Evolutionary conservation across 1,139 yeast genomes (phyloP).

Genomic region (Maudiozyma humilis): DNA sequence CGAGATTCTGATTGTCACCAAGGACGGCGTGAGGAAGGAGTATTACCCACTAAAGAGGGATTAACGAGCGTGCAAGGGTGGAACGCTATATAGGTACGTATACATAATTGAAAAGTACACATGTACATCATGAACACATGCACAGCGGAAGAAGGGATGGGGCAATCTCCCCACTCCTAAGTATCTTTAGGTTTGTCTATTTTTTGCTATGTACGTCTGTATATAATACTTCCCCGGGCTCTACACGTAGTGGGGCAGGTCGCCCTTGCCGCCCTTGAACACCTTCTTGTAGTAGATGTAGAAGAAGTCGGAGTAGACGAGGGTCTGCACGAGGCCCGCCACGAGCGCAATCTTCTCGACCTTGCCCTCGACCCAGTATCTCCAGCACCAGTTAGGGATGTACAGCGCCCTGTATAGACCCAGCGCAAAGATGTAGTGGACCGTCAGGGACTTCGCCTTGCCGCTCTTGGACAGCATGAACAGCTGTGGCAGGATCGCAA

Average conservation of each 20-base stretch:
- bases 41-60: constrained; percentile 84
- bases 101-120: neutral
- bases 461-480: constrained; percentile 86
- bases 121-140: constrained; percentile 3
- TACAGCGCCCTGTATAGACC: constrained; percentile 85
- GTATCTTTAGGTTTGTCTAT: neutral
- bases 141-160: too few species aligned
- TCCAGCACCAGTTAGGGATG: constrained; percentile 90
- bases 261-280: constrained; percentile 62
- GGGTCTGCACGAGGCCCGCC: constrained; percentile 81
- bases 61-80: constrained; percentile 31
- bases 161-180: too few species aligned
- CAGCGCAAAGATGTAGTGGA: constrained; percentile 87
- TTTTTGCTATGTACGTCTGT: neutral
- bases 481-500: constrained; percentile 87
- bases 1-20: constrained; percentile 82
- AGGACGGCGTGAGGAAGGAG: constrained; percentile 83
- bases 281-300: constrained; percentile 82
- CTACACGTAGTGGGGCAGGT: constrained; percentile 53
- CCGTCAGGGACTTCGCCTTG: constrained; percentile 76
- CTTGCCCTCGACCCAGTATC: constrained; percentile 61
- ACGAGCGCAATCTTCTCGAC: constrained; percentile 64
- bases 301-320: constrained; percentile 87
- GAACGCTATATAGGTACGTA: constrained; percentile 7
- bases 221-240: neutral